Conservation (phyloP, 2,329 filamentous ascomycete species). For the Thielaviopsis cerberus region DNA sequence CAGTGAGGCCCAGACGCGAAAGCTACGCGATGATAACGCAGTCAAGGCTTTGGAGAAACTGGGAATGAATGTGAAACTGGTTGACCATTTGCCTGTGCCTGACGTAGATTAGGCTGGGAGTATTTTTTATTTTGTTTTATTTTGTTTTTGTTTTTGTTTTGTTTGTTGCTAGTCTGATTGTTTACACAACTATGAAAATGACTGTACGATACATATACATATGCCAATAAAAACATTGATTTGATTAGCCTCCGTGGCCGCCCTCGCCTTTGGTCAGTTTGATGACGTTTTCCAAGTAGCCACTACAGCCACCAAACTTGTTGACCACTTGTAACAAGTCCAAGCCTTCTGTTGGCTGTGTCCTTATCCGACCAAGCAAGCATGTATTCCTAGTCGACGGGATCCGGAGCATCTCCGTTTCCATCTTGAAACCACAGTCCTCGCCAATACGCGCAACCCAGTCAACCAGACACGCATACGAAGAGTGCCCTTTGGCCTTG, state of each 20-base stretch:
- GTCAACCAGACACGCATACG: conserved; percentile 65
- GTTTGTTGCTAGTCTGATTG: too few species aligned
- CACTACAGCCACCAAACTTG: conserved; percentile 36
- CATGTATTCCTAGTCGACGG: conserved; percentile 80
- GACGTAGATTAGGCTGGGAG: conserved; percentile 28
- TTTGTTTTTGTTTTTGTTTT: background rate
- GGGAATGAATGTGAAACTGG: conserved; percentile 51
- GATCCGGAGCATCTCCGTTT: conserved; percentile 75
- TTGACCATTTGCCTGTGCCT: conserved; percentile 59
- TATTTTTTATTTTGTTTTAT: background rate
- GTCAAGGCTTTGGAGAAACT: conserved; percentile 46
- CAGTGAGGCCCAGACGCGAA: conserved; percentile 47
- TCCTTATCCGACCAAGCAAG: conserved; percentile 46
- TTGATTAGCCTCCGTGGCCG: background rate
- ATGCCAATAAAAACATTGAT: background rate
- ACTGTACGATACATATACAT: background rate
- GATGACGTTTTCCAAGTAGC: conserved; percentile 40
- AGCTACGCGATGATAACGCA: conserved; percentile 45
- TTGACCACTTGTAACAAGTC: conserved; percentile 27
- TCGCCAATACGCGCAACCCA: conserved; percentile 55
- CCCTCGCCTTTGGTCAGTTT: conserved; percentile 35
- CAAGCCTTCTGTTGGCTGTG: conserved; percentile 16
- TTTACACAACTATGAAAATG: too few species aligned
- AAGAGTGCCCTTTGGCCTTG: conserved; percentile 30
- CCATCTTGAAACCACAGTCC: conserved; percentile 55